Base-by-base conservation (phyloP, 106 monocot species). In the Platanthera zijinensis region DNA sequence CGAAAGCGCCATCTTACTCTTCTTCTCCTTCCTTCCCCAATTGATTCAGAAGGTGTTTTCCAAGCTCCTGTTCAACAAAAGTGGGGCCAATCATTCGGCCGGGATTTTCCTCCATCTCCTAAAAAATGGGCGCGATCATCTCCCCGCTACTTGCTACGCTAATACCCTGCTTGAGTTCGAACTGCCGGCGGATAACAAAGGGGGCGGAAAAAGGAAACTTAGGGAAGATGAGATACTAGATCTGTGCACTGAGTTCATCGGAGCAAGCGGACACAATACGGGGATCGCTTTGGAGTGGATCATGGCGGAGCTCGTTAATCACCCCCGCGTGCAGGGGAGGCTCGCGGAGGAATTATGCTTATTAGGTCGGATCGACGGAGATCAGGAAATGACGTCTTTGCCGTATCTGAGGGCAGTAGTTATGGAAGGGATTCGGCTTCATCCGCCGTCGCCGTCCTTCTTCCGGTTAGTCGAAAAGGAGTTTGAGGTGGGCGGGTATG, bases 21-120 rank as follows among this genome's bases (percentile, higher is more conserved):
- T 69, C 10, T 80, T 84, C 73, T 22, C 57, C 13, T 77, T 76
- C 66, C 32, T 76, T 32, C 84, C 84, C 5, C 3, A 5, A 10
- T 1, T 81, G 6, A 57, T 77, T 52, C 77, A 84, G 69, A 14
- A 39, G 11, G 19, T 84, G 9, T 81, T 73, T 9, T 21, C 63
- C 50, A 21, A 67, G 3, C 69, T 77, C 12, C 66, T 71, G 67
- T 32, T 32, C 32, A 32, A 2, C 32, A 32, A 32, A 0, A 32
- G 32, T 32, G 32, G n/a, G n/a, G n/a, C 1, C 32, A 0, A 32
- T 32, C 32, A 32, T 32, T 32, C 32, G 32, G 32, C 32, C 32
- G 32, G 32, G 32, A 32, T 32, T 2, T 2, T 32, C 32, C 0
- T 32, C 32, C 0, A 32, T 2, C 32, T 32, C 32, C 32, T 32